Base-by-base conservation (phyloP, 2,329 filamentous ascomycete species). In the Penicillium sp. region DNA sequence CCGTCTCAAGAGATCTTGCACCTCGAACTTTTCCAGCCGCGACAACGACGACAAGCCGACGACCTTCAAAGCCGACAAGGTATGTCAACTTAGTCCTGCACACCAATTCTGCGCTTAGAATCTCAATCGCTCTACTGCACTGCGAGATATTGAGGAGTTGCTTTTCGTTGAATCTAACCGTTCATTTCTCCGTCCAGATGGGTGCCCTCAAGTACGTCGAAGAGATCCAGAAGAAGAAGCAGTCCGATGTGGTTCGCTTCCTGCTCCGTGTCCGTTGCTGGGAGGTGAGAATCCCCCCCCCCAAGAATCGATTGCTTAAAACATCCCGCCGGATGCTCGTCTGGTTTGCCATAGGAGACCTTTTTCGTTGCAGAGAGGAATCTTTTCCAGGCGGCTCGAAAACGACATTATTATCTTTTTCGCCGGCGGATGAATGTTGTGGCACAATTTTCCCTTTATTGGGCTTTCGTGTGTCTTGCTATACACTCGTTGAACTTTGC, bases 141-240 rank as follows among this genome's bases (percentile, higher is more conserved):
- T 26, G 38, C 23, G 7, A 17, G 13, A 51, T 54, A 38, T 26
- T n/a, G 31, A n/a, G 29, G n/a, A 53, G 50, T 56, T 41, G 31
- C 38, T 45, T 53, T 44, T 21, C 19, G 21, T 48, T 46, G 46
- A 58, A 51, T 41, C 60, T 62, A 54, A 62, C 56, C 23, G 6
- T 30, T n/a, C n/a, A 31, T 23, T 67, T 56, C 54, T 49, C 31
- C 35, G 60, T 68, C 59, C 64, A 94, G 89, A 97, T 97, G 95
- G 95, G 95, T 91, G 94, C 94, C 88, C 92, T 97, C 85, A 99
- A 99, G 88, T 99, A 97, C 88, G 92, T 99, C 86, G 96, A 99
- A 90, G 95, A 99, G 90, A 91, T 99, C 87, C 93, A 97, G 85
- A 98, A 99, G 93, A 97, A 97, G 92, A 99, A 99, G 93, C 95